Evolutionary conservation across 2,329 filamentous ascomycete species (phyloP).

Genomic region (Alternaria arborescens): DNA sequence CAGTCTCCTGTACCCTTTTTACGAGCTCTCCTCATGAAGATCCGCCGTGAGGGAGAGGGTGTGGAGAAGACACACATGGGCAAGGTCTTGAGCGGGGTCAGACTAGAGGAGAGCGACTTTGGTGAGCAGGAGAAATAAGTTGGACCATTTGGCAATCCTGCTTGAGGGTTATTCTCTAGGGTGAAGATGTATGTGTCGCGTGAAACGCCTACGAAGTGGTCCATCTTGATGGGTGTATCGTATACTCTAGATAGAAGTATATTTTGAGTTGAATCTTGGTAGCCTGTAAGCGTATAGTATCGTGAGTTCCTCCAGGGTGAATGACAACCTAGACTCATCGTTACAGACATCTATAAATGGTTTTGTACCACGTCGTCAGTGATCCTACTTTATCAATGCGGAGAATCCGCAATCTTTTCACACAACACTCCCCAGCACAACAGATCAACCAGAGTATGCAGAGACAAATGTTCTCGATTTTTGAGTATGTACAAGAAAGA

Average conservation of each 20-base stretch:
- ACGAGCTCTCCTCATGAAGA: constrained; percentile 44
- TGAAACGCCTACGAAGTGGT: not conserved
- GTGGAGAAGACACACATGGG: constrained; percentile 59
- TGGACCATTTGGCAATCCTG: not conserved
- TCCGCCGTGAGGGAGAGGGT: constrained; percentile 46
- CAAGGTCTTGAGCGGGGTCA: constrained; percentile 46
- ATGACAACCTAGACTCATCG: not conserved
- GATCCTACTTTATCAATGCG: not conserved
- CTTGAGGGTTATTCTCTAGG: not conserved
- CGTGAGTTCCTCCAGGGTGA: not conserved
- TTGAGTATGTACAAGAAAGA: constrained; percentile 25
- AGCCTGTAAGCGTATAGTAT: not conserved
- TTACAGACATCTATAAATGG: not conserved
- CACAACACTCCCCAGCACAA: not conserved
- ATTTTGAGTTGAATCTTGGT: not conserved
- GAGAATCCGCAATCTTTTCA: not conserved
- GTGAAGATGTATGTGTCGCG: not conserved
- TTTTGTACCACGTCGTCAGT: not conserved
- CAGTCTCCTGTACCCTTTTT: constrained; percentile 56
- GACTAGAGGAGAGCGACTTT: constrained; percentile 49
- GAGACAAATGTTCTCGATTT: not conserved
- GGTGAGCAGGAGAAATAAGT: not conserved
- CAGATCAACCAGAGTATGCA: not conserved
- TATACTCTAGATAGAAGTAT: not conserved
- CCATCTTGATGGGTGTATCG: not conserved